phyloP scores from a whole-genome alignment of 2,329 filamentous ascomycete species.

The Arthrobotrys conoides region DNA sequence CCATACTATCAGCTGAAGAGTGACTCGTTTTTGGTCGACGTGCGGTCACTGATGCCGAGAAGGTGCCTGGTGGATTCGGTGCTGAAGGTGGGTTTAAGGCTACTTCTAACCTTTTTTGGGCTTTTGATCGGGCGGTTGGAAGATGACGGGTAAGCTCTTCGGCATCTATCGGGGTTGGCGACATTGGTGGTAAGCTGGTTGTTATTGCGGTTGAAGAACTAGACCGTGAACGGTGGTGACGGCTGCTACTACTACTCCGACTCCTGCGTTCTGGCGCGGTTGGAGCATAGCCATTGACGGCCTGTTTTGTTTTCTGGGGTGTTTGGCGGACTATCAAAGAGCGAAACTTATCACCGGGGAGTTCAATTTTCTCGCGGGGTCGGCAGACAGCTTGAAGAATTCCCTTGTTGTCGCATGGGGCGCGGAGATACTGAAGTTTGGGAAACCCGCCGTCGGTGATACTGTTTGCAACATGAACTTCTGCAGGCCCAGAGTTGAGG shows the following conservation, averaged over 20 bases:
- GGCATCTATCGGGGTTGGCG: conserved; percentile 49
- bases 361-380: conserved; percentile 55
- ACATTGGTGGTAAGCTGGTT: conserved; percentile 41
- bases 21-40: conserved; percentile 53
- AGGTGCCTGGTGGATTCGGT: conserved; percentile 41
- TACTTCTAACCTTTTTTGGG: conserved; percentile 51
- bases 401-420: conserved; percentile 53
- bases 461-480: conserved; percentile 48
- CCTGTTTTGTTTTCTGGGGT: conserved; percentile 39
- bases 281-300: conserved; percentile 18
- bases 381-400: conserved; percentile 50
- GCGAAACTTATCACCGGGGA: conserved; percentile 57
- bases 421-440: conserved; percentile 53
- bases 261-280: conserved; percentile 26
- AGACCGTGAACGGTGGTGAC: conserved; percentile 43
- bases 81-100: conserved; percentile 47
- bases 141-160: conserved; percentile 58
- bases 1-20: conserved; percentile 48
- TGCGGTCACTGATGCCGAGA: conserved; percentile 26
- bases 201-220: conserved; percentile 49
- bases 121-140: conserved; percentile 50
- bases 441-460: conserved; percentile 57
- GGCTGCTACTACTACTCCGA: conserved; percentile 39
- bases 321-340: conserved; percentile 48
- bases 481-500: conserved; percentile 48